phyloP scores from a whole-genome alignment of 805 yeast species.

The Pichia paraexigua region DNA sequence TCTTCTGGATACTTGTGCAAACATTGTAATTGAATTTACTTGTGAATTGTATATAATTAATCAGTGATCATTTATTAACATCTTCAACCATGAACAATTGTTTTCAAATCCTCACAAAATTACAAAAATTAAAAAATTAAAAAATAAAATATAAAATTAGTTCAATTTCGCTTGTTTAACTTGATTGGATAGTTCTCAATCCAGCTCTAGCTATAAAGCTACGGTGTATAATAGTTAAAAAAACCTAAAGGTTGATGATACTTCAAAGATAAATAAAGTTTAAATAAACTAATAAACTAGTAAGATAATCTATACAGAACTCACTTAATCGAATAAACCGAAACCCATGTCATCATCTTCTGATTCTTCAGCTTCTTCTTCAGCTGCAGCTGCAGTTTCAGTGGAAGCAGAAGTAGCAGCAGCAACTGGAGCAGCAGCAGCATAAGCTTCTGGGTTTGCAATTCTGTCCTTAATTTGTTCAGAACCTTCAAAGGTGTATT shows the following conservation, averaged over 20 bases:
- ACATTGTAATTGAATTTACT: constrained; percentile 9
- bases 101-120: neutral
- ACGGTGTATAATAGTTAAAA: neutral
- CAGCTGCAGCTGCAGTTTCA: constrained; percentile 64
- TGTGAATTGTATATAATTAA: neutral
- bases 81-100: neutral
- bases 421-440: constrained; percentile 98
- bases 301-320: constrained; percentile 1
- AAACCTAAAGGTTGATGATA: neutral
- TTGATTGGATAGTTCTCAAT: neutral
- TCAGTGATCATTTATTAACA: neutral
- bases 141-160: neutral
- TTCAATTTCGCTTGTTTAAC: neutral
- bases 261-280: neutral
- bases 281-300: neutral
- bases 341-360: constrained; percentile 81
- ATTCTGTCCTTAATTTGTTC: constrained; percentile 99
- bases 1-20: constrained; percentile 14
- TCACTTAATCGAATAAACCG: constrained; percentile 91
- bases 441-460: constrained; percentile 99
- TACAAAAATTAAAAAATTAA: neutral
- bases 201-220: neutral
- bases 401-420: constrained; percentile 57
- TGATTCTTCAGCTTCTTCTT: constrained; percentile 60
- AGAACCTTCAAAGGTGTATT: constrained; percentile 98